A percentile compares a stretch with the other conserved stretches of the same genome.
phyloP scores from a whole-genome alignment of 2,329 filamentous ascomycete genomes.

The Aspergillus flavus region DNA sequence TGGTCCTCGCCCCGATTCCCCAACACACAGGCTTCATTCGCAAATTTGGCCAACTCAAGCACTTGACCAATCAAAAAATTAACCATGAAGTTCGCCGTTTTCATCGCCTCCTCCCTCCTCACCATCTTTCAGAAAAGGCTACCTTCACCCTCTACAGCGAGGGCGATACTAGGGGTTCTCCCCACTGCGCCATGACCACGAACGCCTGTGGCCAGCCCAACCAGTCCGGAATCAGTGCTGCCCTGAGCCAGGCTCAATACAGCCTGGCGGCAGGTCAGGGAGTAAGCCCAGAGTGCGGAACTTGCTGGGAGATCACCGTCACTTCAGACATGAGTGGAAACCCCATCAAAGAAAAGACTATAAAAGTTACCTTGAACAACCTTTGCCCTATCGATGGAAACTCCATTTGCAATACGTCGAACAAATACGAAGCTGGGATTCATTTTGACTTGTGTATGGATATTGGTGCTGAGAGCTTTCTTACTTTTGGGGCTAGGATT shows the following conservation, averaged over 20 bases:
- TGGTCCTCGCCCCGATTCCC: too few relatives aligned
- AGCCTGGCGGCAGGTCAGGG: neutral
- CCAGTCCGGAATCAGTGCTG: too few relatives aligned
- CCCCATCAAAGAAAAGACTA: neutral
- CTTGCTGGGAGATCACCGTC: neutral
- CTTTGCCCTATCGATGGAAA: neutral
- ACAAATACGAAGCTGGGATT: neutral
- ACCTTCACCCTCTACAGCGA: too few relatives aligned
- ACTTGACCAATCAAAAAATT: too few relatives aligned
- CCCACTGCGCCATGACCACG: rapidly evolving
- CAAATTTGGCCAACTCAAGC: too few relatives aligned
- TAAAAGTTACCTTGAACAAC: neutral
- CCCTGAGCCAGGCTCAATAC: too few relatives aligned
- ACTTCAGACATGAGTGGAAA: neutral
- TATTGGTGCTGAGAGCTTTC: neutral
- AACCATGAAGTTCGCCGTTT: too few relatives aligned
- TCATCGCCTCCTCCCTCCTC: too few relatives aligned
- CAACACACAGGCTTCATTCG: too few relatives aligned
- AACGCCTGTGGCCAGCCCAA: too few relatives aligned
- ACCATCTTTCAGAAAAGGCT: too few relatives aligned
- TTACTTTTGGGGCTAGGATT: neutral
- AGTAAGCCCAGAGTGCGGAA: neutral
- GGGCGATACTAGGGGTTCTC: too few relatives aligned
- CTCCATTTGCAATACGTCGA: neutral
- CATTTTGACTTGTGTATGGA: neutral